Base-by-base conservation (phyloP, 1,139 yeast genomes). In the Magnusiomyces ingens region DNA sequence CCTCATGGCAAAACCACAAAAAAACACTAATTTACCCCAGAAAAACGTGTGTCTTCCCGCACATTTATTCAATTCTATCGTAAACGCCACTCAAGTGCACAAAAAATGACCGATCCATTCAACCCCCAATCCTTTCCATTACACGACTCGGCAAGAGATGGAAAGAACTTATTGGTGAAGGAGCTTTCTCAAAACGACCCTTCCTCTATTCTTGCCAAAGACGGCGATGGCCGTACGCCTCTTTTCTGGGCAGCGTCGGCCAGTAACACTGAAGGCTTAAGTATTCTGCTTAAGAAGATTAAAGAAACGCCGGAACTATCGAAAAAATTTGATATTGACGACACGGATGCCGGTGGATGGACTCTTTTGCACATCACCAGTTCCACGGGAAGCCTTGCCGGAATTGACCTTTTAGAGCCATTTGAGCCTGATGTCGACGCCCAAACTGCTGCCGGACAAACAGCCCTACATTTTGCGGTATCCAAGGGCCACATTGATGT, bases 201-300 rank as follows among this genome's bases (percentile, higher is more conserved):
- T 6, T 69, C 72, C 29, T 60, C 72, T 12, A 77, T 78, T 2
- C 60, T 75, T 2, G 52, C 63, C 17, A 72, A 70, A 58, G 97
- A 91, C 65, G 78, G 75, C 5, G 97, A 90, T 64, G 85, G 83
- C 2, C 76, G 98, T 58, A 83, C 87, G 1, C 86, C 96, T 2
- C 71, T 91, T 50, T 95, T 88, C 65, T 91, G 97, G 97, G 96
- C 97, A 0, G 80, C 84, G 40, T 81, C 95, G 0, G 75, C 76
- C 60, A 79, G 82, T 53, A 76, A 83, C 57, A 62, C 69, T 11
- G 82, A 79, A 36, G 72, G 85, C 29, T 83, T 81, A 1, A 68
- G 78, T 43, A 67, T 73, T 45, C 69, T 86, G 13, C 66, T 85
- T 26, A 70, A 75, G 40, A 76, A 78, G 3, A 42, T 55, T 3